Base-by-base conservation (phyloP, 805 yeast species). In the Pichia manshurica region DNA sequence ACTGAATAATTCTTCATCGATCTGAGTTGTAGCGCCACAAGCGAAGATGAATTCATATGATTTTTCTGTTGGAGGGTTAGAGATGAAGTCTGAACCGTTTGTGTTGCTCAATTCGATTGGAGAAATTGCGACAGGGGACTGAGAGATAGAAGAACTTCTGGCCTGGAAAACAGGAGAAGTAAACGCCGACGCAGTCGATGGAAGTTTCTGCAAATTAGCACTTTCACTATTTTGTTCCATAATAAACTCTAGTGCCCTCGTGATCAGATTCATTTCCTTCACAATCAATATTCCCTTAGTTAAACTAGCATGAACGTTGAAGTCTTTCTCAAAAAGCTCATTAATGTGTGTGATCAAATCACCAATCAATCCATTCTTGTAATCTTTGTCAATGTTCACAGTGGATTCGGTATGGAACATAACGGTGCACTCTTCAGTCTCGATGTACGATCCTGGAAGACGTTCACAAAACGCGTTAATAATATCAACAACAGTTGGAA, bases 301-400 rank as follows among this genome's bases (percentile, higher is more conserved):
- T 39, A 86, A 69, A 29, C 84, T 79, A 2, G 96, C 96, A 65
- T 88, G 96, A 16, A 90, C 73, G 34, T 78, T 78, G 33, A 51
- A 63, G 43, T 73, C 75, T 16, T 74, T 77, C 15, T 76, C 74
- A 60, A 79, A 85, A 29, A 83, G 69, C 41, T 84, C 93, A 64
- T 91, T 89, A 47, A 90, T 79, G 63, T 88, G 89, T 21, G 90
- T 82, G 41, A 90, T 81, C 48, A 84, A 76, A 56, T 89, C 96
- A 42, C 97, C 96, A 67, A 87, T 77, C 17, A 82, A 74, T 41
- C 82, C 73, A 28, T 75, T 65, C 45, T 81, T 79, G 56, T 95
- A 77, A 44, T 82, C 87, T 25, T 72, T 68, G 53, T 75, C 78
- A 17, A 74, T 76, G 39, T 77, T 80, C 39, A 75, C 77, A 6